Percentiles rank a stretch among this genome's conserved stretches.
Conservation (phyloP, 2,329 filamentous ascomycete genomes). For the Aureobasidium namibiae region DNA sequence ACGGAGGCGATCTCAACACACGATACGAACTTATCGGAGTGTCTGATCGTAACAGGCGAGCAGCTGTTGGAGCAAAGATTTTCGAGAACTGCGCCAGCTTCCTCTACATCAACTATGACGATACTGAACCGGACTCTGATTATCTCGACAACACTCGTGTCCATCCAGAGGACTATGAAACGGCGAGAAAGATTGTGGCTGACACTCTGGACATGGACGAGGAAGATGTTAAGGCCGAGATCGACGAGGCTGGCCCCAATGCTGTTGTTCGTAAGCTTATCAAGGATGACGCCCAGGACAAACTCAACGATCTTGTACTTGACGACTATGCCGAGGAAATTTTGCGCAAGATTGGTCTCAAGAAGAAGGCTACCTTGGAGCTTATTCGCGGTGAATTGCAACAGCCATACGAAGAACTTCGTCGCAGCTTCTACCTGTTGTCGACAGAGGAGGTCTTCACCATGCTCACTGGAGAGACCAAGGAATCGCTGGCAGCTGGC, state of each 20-base stretch:
- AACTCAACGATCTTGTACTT: constrained; percentile 89
- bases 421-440: constrained; percentile 66
- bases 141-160: constrained; percentile 95
- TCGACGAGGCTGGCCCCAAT: constrained; percentile 78
- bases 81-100: constrained; percentile 98
- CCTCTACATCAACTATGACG: constrained; percentile 79
- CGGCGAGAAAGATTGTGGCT: constrained; percentile 95
- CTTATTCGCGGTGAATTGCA: constrained; percentile 91
- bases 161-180: constrained; percentile 95
- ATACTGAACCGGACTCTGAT: constrained; percentile 73
- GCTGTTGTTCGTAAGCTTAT: constrained; percentile 94
- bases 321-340: constrained; percentile 97
- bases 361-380: constrained; percentile 91
- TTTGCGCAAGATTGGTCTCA: constrained; percentile 84
- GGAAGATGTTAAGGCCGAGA: constrained; percentile 93
- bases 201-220: constrained; percentile 95
- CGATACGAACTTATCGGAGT: constrained; percentile 85
- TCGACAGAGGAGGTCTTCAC: constrained; percentile 78
- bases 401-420: constrained; percentile 87
- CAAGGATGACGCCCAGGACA: constrained; percentile 85
- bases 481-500: constrained; percentile 70
- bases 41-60: constrained; percentile 49
- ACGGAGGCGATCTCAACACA: constrained; percentile 76
- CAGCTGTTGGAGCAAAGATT: constrained; percentile 71
- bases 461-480: constrained; percentile 91